phyloP scores from a whole-genome alignment of 306 rosid genomes.

The Citrullus amarus region DNA sequence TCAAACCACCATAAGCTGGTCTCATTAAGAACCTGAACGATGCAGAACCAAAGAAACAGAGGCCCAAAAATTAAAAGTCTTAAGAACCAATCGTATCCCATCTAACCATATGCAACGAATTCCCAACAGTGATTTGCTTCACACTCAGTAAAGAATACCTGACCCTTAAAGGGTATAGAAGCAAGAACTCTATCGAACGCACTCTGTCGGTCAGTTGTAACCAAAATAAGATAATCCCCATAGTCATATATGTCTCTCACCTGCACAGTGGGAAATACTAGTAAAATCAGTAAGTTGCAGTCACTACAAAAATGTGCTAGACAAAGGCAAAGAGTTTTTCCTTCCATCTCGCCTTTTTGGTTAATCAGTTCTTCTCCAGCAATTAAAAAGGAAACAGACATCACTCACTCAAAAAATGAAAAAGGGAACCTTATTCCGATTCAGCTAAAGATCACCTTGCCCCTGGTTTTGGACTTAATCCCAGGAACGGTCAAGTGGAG shows the following conservation, averaged over 20 bases:
- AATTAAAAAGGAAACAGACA: neutral
- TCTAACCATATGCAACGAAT: neutral
- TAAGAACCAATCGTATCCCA: neutral
- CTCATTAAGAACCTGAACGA: constrained; percentile 69
- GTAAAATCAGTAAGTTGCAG: neutral
- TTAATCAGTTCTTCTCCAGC: neutral
- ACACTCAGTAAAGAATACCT: constrained; percentile 25
- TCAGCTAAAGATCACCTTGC: constrained; percentile 43
- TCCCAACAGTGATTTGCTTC: neutral
- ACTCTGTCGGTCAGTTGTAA: constrained; percentile 86
- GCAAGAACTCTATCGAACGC: constrained; percentile 97
- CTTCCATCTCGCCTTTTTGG: neutral
- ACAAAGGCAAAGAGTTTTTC: neutral
- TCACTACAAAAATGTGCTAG: neutral
- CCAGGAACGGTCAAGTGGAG: constrained; percentile 70
- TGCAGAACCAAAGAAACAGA: constrained; percentile 2
- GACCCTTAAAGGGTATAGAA: constrained; percentile 95
- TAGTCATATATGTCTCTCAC: constrained; percentile 84
- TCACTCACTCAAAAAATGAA: neutral
- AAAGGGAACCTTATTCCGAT: neutral
- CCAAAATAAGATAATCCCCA: constrained; percentile 75
- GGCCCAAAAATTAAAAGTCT: neutral
- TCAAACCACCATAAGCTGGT: constrained; percentile 99
- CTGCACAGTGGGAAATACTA: constrained; percentile 23
- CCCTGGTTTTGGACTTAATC: constrained; percentile 69